A percentile compares a stretch with the other conserved stretches of the same genome.
These are phyloP conservation scores for Salix exigua DNA, from an alignment of 345 rosid species.

Conservation along the genomic window DNA sequence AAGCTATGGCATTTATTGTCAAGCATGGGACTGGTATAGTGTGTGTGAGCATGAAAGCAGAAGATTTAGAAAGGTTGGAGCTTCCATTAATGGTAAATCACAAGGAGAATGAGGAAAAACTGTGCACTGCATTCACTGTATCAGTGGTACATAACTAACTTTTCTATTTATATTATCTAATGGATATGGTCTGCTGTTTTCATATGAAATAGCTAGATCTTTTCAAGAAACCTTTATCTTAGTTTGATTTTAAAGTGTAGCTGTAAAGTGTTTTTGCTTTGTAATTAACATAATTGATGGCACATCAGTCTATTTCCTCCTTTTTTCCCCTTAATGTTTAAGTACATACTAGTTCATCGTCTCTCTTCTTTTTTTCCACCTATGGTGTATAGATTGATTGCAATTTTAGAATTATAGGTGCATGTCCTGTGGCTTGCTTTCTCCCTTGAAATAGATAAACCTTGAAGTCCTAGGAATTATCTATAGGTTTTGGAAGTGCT, in stretches of 20 bases:
- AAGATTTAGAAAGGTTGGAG: conserved; percentile 72
- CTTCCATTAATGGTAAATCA: conserved; percentile 79
- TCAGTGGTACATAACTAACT: conserved; percentile 56
- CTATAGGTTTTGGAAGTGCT: neutral
- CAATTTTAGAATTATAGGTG: neutral
- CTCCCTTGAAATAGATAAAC: neutral
- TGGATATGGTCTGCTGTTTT: neutral
- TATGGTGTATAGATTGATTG: neutral
- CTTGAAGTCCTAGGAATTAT: neutral
- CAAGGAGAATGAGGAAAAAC: conserved; percentile 78
- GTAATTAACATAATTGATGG: neutral
- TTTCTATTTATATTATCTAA: neutral
- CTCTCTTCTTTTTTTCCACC: neutral
- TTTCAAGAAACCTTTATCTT: neutral
- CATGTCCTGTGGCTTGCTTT: neutral
- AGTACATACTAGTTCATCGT: neutral
- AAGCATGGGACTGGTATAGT: conserved; percentile 92
- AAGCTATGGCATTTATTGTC: conserved; percentile 93
- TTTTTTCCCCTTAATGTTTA: neutral
- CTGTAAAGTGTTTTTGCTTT: neutral
- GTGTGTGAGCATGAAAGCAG: conserved; percentile 80
- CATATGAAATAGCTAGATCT: neutral
- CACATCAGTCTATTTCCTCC: neutral
- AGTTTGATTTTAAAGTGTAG: neutral
- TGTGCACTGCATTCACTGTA: conserved; percentile 76